Evolutionary conservation across 805 yeast genomes (phyloP), one percentile per base, ranked within the genome.

Genomic region (Maudiozyma pseudohumilis): DNA sequence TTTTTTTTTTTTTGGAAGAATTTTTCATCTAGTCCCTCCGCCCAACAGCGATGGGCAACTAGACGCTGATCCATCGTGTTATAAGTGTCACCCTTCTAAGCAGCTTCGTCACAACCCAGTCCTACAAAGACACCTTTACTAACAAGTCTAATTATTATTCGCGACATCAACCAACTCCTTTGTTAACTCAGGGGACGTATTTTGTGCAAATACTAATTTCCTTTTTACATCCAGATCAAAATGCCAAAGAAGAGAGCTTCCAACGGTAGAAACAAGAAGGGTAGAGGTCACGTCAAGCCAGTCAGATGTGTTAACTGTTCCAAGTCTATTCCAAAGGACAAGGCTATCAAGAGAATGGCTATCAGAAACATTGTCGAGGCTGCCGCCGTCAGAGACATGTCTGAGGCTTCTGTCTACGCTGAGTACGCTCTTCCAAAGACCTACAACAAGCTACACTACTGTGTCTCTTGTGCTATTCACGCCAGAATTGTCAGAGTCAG

Each of bases 221-320:
- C n/a, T n/a, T 12, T 24, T 9, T n/a, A n/a, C 16, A n/a, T 28
- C 31, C 29, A n/a, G 12, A 29, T 27, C 29, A 30, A 70, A 55
- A 92, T 92, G 99, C 97, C 98, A 74, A 92, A 92, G 86, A 92
- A 92, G 97, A 89, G 99, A 88, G 87, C 97, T 73, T 87, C 96
- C 92, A 87, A 88, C 96, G 99, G 99, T 81, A 89, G 99, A 80
- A 92, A 92, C 94, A 92, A 92, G 94, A 88, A 87, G 78, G 97
- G 97, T 70, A 92, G 99, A 86, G 99, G 99, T 70, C 97, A 92
- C 95, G 96, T 85, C 73, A 85, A 84, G 74, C 94, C 95, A 69
- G 96, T 89, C 66, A 88, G 99, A 83, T 92, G 99, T 80, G 83
- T 87, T 67, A 92, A 92, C 96, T 92, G 99, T 75, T 83, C 96